Conservation (phyloP, 257 asterid species). For the Thymus quinquecostatus region DNA sequence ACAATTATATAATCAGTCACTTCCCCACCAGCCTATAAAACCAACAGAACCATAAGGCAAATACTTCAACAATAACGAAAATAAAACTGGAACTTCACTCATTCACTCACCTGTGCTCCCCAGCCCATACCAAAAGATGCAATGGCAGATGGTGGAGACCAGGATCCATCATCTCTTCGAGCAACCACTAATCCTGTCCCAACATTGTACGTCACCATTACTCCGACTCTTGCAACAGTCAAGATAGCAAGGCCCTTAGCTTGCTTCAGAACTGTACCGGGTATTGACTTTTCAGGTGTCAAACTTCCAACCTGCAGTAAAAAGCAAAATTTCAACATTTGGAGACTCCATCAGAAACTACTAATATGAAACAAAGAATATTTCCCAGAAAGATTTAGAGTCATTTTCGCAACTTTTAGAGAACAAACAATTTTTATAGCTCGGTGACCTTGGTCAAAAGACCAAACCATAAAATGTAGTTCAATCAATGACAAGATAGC, state of each 20-base stretch:
- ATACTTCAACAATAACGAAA: neutral
- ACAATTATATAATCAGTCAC: constrained; percentile 70
- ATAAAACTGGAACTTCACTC: constrained; percentile 5
- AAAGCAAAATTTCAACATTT: neutral
- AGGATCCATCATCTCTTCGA: constrained; percentile 73
- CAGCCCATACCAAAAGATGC: constrained; percentile 76
- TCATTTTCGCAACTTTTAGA: too few relatives aligned
- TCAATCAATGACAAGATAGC: neutral
- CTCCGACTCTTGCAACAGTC: constrained; percentile 69
- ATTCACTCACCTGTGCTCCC: constrained; percentile 69
- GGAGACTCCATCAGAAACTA: neutral
- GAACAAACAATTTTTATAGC: too few relatives aligned
- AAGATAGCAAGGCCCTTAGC: constrained; percentile 80
- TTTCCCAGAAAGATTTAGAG: neutral
- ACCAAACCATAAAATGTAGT: too few relatives aligned
- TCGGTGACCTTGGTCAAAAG: too few relatives aligned
- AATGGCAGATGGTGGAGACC: constrained; percentile 86
- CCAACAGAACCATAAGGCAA: constrained; percentile 14
- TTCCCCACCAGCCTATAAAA: constrained; percentile 77
- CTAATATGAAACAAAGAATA: neutral
- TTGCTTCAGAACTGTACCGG: constrained; percentile 61
- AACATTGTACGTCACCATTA: constrained; percentile 71
- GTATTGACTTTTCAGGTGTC: constrained; percentile 67
- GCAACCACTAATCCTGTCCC: constrained; percentile 81
- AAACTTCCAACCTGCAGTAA: constrained; percentile 53